Evolutionary conservation across 2,329 filamentous ascomycete species (phyloP).

Genomic region (Aspergillus sergii): DNA sequence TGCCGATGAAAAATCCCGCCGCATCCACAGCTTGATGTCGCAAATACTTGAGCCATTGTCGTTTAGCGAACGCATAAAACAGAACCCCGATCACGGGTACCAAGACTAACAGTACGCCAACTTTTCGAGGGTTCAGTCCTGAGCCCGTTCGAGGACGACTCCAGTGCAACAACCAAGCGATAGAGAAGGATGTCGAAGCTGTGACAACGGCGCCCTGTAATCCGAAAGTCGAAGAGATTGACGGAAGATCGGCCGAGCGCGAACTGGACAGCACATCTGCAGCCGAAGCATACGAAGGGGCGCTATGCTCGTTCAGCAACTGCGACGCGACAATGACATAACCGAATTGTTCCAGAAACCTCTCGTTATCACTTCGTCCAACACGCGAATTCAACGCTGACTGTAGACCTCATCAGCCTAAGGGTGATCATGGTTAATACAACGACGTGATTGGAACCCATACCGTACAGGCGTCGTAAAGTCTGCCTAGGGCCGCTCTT

Average conservation of each 20-base stretch:
- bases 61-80: slow-evolving; percentile 71
- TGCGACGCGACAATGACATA: slow-evolving; percentile 93
- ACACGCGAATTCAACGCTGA: slow-evolving; percentile 50
- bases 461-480: slow-evolving; percentile 54
- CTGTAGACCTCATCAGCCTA: slow-evolving; percentile 21
- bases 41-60: slow-evolving; percentile 80
- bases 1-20: slow-evolving; percentile 68
- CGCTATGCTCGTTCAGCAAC: slow-evolving; percentile 68
- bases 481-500: slow-evolving; percentile 36
- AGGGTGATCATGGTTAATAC: neutral
- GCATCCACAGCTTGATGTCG: slow-evolving; percentile 73
- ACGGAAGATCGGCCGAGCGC: slow-evolving; percentile 32
- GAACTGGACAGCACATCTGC: slow-evolving; percentile 36
- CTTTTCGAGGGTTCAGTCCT: slow-evolving; percentile 45
- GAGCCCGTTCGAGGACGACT: slow-evolving; percentile 58
- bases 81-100: slow-evolving; percentile 58
- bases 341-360: slow-evolving; percentile 88
- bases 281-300: slow-evolving; percentile 44
- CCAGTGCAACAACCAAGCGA: slow-evolving; percentile 74
- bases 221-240: slow-evolving; percentile 54
- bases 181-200: slow-evolving; percentile 61
- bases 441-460: slow-evolving; percentile 16
- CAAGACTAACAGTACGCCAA: slow-evolving; percentile 43
- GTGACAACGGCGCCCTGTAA: slow-evolving; percentile 68
- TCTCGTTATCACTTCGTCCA: slow-evolving; percentile 75